Base-by-base conservation (phyloP, 306 rosid genomes). In the Luffa aegyptiaca region DNA sequence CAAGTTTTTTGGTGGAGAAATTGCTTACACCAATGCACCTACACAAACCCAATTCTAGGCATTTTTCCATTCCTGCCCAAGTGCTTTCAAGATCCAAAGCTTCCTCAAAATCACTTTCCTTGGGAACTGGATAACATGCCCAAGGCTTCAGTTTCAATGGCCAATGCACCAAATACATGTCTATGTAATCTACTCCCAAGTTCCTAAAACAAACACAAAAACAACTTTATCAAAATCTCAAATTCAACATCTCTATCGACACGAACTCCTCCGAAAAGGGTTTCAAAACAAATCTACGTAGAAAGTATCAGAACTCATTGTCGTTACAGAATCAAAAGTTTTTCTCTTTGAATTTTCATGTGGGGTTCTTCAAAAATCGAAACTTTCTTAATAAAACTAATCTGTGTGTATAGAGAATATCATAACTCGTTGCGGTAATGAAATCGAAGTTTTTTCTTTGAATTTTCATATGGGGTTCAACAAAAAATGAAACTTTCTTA, bases 121-220 rank as follows among this genome's bases (percentile, higher is more conserved):
- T 91, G 1, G 97, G 98, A 76, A 94, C 85, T 14, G 92, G 82
- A 68, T 88, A 81, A 74, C 86, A 65, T 64, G 87, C 92, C 95
- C 98, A 85, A 82, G 93, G 92, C 91, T 91, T 94, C 84, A 94
- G 81, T 80, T 90, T 91, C 9, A 92, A 88, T 35, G 97, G 98
- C 98, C 97, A 94, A 82, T 94, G 98, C 85, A 94, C 97, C 31
- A 94, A 80, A 75, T 94, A 94, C 98, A 94, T 80, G 86, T 94
- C 97, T 83, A 94, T 65, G 82, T 92, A 87, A 46, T 88, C 95
- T 97, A 94, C 84, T 5, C 88, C 91, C 78, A 94, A 33, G 36
- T 80, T 91, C 89, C 98, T 94, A 46, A 5, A 13, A 36, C 4
- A 13, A 17, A 8, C 31, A 41, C 18, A 8, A 70, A 42, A 13